A percentile compares a stretch with the other conserved stretches of the same genome.
Evolutionary conservation across 106 monocot genomes (phyloP).

Genomic region (Allium fistulosum): DNA sequence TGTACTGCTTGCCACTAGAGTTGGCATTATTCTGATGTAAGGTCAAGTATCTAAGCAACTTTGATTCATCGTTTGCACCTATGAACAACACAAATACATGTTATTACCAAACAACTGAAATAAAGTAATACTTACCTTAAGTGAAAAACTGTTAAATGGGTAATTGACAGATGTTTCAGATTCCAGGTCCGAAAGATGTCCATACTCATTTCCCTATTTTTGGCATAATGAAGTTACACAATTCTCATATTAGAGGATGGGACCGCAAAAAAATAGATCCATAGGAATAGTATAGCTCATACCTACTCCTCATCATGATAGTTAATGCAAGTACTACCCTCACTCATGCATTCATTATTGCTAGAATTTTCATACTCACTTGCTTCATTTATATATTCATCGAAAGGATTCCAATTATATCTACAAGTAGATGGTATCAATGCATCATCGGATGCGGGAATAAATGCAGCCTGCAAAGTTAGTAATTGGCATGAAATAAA

Average conservation of each 20-base stretch:
- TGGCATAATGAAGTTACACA: too few relatives aligned
- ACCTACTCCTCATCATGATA: slow-evolving; percentile 62
- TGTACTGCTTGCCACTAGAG: too few relatives aligned
- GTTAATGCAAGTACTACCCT: slow-evolving; percentile 77
- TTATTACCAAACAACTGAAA: not conserved
- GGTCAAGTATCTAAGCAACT: too few relatives aligned
- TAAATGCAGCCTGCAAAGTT: slow-evolving; percentile 67
- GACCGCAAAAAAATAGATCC: too few relatives aligned
- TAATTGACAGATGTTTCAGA: slow-evolving; percentile 60
- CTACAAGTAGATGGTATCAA: slow-evolving; percentile 98
- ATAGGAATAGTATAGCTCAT: not conserved
- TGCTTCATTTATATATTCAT: slow-evolving; percentile 74
- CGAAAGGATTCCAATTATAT: slow-evolving; percentile 87
- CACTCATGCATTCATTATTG: slow-evolving; percentile 77
- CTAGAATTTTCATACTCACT: slow-evolving; percentile 86
- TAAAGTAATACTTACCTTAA: slow-evolving; percentile 55
- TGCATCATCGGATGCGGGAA: slow-evolving; percentile 84
- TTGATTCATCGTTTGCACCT: too few relatives aligned
- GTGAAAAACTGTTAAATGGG: slow-evolving; percentile 95
- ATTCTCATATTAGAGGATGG: too few relatives aligned
- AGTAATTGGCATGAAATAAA: not conserved
- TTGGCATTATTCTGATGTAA: too few relatives aligned
- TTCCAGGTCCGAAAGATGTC: slow-evolving; percentile 61
- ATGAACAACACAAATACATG: too few relatives aligned
- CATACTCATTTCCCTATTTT: slow-evolving; percentile 64